phyloP scores from a whole-genome alignment of 371 early-diverging fungal genomes.

The Syncephalastrum contaminatum region DNA sequence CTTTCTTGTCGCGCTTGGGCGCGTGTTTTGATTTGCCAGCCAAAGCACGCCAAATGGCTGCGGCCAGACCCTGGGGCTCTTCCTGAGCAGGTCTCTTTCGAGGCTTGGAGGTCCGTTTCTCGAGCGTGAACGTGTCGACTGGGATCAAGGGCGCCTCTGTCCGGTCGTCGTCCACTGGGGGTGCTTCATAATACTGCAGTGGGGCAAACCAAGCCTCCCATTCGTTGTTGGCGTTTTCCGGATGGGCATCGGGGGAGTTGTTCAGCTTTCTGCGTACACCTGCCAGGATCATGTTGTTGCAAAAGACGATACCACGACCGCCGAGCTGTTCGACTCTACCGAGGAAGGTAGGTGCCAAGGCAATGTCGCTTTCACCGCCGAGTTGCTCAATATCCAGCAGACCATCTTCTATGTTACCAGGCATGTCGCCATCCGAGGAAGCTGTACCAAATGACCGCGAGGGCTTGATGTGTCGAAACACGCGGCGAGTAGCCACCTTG shows the following conservation, averaged over 20 bases:
- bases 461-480: slow-evolving; percentile 8
- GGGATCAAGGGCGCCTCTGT: slow-evolving; percentile 14
- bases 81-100: background rate
- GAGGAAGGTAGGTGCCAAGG: slow-evolving; percentile 22
- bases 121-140: slow-evolving; percentile 25
- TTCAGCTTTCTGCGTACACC: slow-evolving; percentile 28
- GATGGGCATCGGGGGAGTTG: too few relatives aligned
- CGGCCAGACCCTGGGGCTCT: background rate
- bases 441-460: too few relatives aligned
- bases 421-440: too few relatives aligned
- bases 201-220: slow-evolving; percentile 46
- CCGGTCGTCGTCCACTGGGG: background rate
- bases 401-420: slow-evolving; percentile 5
- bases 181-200: slow-evolving; percentile 29
- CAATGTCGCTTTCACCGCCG: slow-evolving; percentile 17
- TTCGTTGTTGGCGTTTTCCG: slow-evolving; percentile 1
- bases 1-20: background rate
- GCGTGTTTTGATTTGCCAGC: too few relatives aligned
- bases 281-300: slow-evolving; percentile 35
- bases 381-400: slow-evolving; percentile 36
- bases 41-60: slow-evolving; percentile 1
- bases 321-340: slow-evolving; percentile 30
- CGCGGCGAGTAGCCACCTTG: slow-evolving; percentile 4
- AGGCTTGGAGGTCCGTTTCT: slow-evolving; percentile 7
- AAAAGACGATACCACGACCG: slow-evolving; percentile 33